Evolutionary conservation across 768 basidiomycete species (phyloP), one percentile per base, ranked within the genome.

Genomic region (Kwoniella europaea): DNA sequence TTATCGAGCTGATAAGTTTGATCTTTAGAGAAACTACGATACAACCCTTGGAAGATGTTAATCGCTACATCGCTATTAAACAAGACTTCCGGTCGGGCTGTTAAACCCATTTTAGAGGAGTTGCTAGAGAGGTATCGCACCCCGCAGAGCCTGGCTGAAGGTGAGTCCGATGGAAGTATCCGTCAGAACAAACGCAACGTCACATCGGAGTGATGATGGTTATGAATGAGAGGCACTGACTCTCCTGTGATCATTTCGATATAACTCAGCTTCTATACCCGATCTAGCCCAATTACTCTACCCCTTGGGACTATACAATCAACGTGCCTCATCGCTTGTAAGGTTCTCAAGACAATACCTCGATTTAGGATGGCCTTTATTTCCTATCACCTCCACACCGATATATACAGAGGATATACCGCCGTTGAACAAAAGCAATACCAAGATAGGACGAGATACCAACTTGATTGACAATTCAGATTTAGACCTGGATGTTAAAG

Each of bases 11-110:
- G 35, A 53, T 52, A 3, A 15, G 4, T 27, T 35, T 35, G 35
- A 35, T 35, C 35, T 35, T 35, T 35, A 82, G 82, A 79, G 43
- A 54, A 67, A 53, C 71, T 82, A 2, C 74, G 79, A 29, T 67
- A 77, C 65, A 72, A 82, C 54, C 89, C 90, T 6, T 92, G 91
- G 90, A 90, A 88, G 79, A 80, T 92, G 44, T 84, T 92, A 7
- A 85, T 92, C 20, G 89, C 89, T 1, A 88, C 88, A 6, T 89
- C 87, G 44, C 84, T 92, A 5, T 86, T 92, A 20, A 92, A 92
- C 76, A 89, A 90, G 77, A 91, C 91, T 0, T 82, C 87, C 0
- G 91, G 89, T 15, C 87, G 86, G 74, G 82, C 86, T 15, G 89
- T 90, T 10, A 86, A 91, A 42, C 91, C 91, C 2, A 85, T 90